These are phyloP conservation scores for Citrus unshiu DNA, from an alignment of 345 rosid genomes.

Conservation along the genomic window DNA sequence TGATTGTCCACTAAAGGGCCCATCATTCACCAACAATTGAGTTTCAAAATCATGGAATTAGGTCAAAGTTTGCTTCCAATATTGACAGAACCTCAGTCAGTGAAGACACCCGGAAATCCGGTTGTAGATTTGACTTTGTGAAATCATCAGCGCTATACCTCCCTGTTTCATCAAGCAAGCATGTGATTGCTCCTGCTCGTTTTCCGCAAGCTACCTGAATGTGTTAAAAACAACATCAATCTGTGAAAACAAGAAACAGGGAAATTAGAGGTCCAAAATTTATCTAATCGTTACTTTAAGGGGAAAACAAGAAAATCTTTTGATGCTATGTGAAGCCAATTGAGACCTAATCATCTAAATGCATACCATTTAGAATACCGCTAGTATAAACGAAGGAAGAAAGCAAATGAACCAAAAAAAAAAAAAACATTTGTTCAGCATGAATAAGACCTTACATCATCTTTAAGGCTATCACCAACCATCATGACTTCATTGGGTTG, in stretches of 20 bases:
- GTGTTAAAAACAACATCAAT: not conserved
- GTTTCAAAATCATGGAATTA: slow-evolving; percentile 38
- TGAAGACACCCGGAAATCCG: slow-evolving; percentile 80
- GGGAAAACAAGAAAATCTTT: not conserved
- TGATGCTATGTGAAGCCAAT: not conserved
- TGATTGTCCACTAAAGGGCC: not conserved
- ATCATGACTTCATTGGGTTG: slow-evolving; percentile 83
- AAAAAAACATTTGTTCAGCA: not conserved
- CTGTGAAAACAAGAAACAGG: not conserved
- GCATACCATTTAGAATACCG: not conserved
- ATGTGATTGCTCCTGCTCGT: slow-evolving; percentile 80
- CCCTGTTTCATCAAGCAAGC: slow-evolving; percentile 84
- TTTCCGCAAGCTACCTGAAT: slow-evolving; percentile 64
- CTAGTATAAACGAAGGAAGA: not conserved
- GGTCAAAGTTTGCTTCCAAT: slow-evolving; percentile 63
- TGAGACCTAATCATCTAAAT: not conserved
- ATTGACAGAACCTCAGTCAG: slow-evolving; percentile 51
- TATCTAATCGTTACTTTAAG: not conserved
- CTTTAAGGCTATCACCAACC: slow-evolving; percentile 97
- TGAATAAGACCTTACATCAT: slow-evolving; percentile 60
- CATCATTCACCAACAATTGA: not conserved
- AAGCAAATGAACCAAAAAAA: not conserved
- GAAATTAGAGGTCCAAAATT: not conserved
- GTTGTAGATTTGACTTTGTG: slow-evolving; percentile 41
- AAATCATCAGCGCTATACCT: slow-evolving; percentile 55